Percentiles rank a stretch among this genome's conserved stretches.
phyloP scores from a whole-genome alignment of 495 filamentous ascomycete genomes.

The Penicillium fimorum region DNA sequence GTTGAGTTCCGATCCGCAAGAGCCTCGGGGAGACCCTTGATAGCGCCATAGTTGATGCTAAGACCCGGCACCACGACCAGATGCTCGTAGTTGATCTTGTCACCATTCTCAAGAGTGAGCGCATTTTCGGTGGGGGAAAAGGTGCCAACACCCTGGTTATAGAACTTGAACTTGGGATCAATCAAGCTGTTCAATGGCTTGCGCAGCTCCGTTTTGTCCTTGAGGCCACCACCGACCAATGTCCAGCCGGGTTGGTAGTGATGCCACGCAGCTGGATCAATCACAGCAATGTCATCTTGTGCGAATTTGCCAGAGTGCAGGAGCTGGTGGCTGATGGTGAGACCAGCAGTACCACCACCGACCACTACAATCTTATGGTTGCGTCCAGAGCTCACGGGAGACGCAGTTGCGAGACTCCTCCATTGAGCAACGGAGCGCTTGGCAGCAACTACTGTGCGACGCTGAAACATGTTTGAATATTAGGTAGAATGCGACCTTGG shows the following conservation, averaged over 20 bases:
- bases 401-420: slow-evolving; percentile 41
- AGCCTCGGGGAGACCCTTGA: slow-evolving; percentile 61
- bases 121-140: slow-evolving; percentile 59
- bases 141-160: slow-evolving; percentile 49
- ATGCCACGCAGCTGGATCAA: slow-evolving; percentile 63
- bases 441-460: slow-evolving; percentile 18
- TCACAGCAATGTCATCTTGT: slow-evolving; percentile 62
- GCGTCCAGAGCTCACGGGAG: slow-evolving; percentile 35
- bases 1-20: slow-evolving; percentile 52
- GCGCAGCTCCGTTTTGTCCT: slow-evolving; percentile 53
- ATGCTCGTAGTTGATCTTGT: slow-evolving; percentile 61
- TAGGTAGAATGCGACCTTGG: neutral
- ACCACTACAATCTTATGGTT: slow-evolving; percentile 64
- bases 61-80: slow-evolving; percentile 65
- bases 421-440: slow-evolving; percentile 18
- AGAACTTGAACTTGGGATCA: slow-evolving; percentile 61
- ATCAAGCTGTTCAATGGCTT: slow-evolving; percentile 52
- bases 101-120: slow-evolving; percentile 56
- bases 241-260: slow-evolving; percentile 75
- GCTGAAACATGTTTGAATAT: slow-evolving; percentile 21
- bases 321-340: slow-evolving; percentile 63
- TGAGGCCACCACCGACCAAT: slow-evolving; percentile 64
- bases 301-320: slow-evolving; percentile 53
- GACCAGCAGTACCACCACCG: slow-evolving; percentile 61
- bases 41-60: slow-evolving; percentile 51